These are phyloP conservation scores for Microbotryum saponariae DNA, from an alignment of 1,284 basidiomycete species.

Conservation along the genomic window DNA sequence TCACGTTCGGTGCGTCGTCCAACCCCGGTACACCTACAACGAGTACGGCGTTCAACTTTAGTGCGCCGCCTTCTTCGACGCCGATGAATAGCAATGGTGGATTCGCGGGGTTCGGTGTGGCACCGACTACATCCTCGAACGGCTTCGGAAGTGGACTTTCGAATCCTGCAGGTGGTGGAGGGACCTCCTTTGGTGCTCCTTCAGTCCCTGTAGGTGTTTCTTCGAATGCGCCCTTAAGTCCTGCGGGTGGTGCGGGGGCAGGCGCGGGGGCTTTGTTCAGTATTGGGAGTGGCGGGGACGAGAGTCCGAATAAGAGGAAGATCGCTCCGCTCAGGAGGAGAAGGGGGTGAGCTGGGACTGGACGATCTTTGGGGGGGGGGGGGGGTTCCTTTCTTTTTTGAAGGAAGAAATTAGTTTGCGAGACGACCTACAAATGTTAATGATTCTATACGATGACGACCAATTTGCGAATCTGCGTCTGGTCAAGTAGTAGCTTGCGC, in stretches of 20 bases:
- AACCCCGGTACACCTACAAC: not conserved
- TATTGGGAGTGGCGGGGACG: constrained; percentile 5
- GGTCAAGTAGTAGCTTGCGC: too few species aligned
- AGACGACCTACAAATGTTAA: too few species aligned
- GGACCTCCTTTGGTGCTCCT: not conserved
- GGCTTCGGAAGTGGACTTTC: not conserved
- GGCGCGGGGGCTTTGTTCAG: not conserved
- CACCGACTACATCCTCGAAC: not conserved
- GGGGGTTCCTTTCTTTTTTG: too few species aligned
- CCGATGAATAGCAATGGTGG: not conserved
- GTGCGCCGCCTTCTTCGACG: not conserved
- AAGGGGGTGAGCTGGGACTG: not conserved
- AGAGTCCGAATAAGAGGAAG: constrained; percentile 1
- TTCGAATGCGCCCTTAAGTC: not conserved
- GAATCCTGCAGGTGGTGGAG: not conserved
- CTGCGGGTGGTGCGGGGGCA: not conserved
- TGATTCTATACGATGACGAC: too few species aligned
- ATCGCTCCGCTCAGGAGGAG: constrained; percentile 1
- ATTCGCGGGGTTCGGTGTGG: not conserved
- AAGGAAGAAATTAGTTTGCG: too few species aligned
- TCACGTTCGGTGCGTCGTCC: constrained; percentile 1
- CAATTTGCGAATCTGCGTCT: too few species aligned
- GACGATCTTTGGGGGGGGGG: too few species aligned
- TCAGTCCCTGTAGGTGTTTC: not conserved
- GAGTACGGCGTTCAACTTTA: not conserved